phyloP scores from a whole-genome alignment of 140 eudicot species.

The Ambrosia hybrid region DNA sequence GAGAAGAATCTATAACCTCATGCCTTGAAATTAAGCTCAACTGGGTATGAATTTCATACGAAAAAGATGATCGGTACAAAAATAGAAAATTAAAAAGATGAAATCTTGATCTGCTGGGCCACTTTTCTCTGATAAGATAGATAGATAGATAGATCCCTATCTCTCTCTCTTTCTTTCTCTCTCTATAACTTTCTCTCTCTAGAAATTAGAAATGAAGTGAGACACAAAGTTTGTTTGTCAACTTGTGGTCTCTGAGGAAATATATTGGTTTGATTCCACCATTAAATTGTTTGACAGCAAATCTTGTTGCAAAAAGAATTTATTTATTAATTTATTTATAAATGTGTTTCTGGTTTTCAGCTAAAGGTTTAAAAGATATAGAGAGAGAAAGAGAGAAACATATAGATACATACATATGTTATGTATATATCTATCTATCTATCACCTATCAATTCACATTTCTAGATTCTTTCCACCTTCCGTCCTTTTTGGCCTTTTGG shows the following conservation, averaged over 20 bases:
- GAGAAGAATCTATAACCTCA: slow-evolving; percentile 23
- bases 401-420: not conserved
- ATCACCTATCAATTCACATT: slow-evolving; percentile 35
- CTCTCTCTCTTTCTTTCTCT: too few species aligned
- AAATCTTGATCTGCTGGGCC: slow-evolving; percentile 53
- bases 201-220: slow-evolving; percentile 14
- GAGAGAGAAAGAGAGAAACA: slow-evolving; percentile 11
- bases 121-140: slow-evolving; percentile 43
- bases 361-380: slow-evolving; percentile 6
- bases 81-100: not conserved
- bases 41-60: not conserved
- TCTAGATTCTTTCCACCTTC: slow-evolving; percentile 53
- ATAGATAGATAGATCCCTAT: slow-evolving; percentile 17
- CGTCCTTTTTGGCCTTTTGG: slow-evolving; percentile 42
- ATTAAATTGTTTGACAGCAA: slow-evolving; percentile 43
- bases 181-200: slow-evolving; percentile 21
- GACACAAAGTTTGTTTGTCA: slow-evolving; percentile 35
- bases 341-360: slow-evolving; percentile 26
- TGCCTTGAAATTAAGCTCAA: not conserved
- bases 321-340: not conserved
- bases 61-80: not conserved
- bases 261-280: slow-evolving; percentile 51
- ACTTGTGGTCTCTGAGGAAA: too few species aligned
- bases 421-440: slow-evolving; percentile 18
- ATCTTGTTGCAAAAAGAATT: slow-evolving; percentile 15